Percentiles rank a stretch among this genome's conserved stretches.
Evolutionary conservation across 768 basidiomycete species (phyloP).

Genomic region (Phylloporus sp.): DNA sequence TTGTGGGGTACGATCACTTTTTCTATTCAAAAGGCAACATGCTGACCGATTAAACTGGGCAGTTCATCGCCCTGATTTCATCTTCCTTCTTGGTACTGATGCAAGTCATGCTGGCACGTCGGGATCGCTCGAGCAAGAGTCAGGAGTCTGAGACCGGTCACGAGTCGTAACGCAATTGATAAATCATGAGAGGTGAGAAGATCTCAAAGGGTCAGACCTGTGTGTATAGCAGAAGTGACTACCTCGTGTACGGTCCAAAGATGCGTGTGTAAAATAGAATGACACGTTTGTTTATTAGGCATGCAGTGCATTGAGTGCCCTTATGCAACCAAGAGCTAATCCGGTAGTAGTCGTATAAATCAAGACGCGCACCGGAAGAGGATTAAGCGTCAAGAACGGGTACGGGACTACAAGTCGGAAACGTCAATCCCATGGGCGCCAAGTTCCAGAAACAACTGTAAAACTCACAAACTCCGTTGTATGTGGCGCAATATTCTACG

Average conservation of each 20-base stretch:
- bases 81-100: constrained; percentile 1
- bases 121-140: not conserved
- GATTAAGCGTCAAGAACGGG: constrained; percentile 71
- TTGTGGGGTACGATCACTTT: constrained; percentile 33
- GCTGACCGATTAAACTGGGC: not conserved
- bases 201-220: not conserved
- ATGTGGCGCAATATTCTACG: constrained; percentile 61
- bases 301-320: constrained; percentile 55
- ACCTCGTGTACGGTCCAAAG: not conserved
- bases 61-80: constrained; percentile 10
- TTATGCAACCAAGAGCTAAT: constrained; percentile 48
- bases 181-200: not conserved
- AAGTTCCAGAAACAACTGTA: too few species aligned
- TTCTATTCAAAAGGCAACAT: too few species aligned
- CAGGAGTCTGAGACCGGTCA: not conserved
- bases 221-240: not conserved
- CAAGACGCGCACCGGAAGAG: constrained; percentile 43
- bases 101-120: constrained; percentile 7
- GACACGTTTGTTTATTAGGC: constrained; percentile 8
- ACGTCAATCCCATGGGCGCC: not conserved
- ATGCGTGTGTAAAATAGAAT: not conserved
- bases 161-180: not conserved
- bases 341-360: constrained; percentile 55
- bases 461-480: constrained; percentile 58
- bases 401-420: constrained; percentile 59